A percentile compares a stretch with the other conserved stretches of the same genome.
Evolutionary conservation across 2,329 filamentous ascomycete species (phyloP).

Genomic region (Berkeleyomyces basicola): DNA sequence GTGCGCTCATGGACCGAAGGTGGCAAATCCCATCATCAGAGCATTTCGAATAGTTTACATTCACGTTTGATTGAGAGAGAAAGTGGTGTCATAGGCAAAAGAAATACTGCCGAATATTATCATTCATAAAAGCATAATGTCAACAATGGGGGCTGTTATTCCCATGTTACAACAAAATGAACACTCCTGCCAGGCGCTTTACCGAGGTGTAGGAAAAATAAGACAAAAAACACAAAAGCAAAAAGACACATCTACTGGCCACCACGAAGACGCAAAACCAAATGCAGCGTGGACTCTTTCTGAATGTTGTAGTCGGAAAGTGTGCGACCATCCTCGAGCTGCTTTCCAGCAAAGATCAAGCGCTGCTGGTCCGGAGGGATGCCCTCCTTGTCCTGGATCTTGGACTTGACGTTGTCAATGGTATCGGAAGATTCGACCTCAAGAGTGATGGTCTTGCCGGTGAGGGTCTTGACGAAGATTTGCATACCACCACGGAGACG

Average conservation of each 20-base stretch:
- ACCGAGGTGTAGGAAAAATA: background rate
- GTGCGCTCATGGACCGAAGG: background rate
- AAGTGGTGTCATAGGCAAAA: background rate
- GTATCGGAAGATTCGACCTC: constrained; percentile 83
- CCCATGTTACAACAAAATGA: background rate
- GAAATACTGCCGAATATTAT: background rate
- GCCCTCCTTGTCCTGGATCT: constrained; percentile 88
- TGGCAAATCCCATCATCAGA: background rate
- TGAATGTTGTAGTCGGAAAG: constrained; percentile 95
- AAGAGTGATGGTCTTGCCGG: constrained; percentile 85
- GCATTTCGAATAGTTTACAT: background rate
- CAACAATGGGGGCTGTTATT: constrained; percentile 2
- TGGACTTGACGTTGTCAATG: constrained; percentile 86
- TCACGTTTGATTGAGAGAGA: background rate
- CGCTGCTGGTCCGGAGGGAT: constrained; percentile 92
- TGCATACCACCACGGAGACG: constrained; percentile 84
- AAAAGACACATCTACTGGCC: constrained; percentile 24
- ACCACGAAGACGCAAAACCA: constrained; percentile 67
- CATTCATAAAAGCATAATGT: constrained; percentile 10
- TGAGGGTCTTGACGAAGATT: constrained; percentile 75
- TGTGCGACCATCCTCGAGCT: constrained; percentile 81
- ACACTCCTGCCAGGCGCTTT: background rate
- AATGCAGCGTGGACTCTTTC: constrained; percentile 68
- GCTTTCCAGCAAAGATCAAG: constrained; percentile 85
- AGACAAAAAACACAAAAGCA: background rate